phyloP scores from a whole-genome alignment of 78 protist species.

The Mastigamoeba balamuthi region DNA sequence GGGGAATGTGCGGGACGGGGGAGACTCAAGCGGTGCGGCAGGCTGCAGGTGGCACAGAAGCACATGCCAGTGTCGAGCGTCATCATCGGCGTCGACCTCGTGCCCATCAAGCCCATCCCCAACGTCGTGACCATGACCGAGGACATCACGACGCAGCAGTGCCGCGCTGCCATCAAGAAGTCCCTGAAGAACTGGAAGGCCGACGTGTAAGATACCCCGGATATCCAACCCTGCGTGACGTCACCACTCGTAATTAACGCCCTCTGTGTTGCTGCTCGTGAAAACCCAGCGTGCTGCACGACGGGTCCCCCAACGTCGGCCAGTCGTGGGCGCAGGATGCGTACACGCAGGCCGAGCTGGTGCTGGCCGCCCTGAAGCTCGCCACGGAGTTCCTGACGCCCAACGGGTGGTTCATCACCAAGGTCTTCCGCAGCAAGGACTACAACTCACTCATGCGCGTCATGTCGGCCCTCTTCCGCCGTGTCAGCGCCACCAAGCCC shows the following conservation, averaged over 20 bases:
- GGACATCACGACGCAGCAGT: conserved; percentile 94
- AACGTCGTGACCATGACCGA: conserved; percentile 60
- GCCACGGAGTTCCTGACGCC: conserved; percentile 83
- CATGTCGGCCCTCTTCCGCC: conserved; percentile 76
- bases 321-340: conserved; percentile 93
- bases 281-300: conserved; percentile 85
- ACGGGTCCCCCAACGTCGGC: conserved; percentile 99
- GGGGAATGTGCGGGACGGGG: neutral
- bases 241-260: too few species aligned
- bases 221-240: too few species aligned
- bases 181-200: conserved; percentile 50
- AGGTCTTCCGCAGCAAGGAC: conserved; percentile 95
- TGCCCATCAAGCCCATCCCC: conserved; percentile 87
- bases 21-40: neutral
- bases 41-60: conserved; percentile 92
- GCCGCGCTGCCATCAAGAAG: conserved; percentile 59
- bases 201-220: conserved; percentile 52
- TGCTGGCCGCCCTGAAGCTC: conserved; percentile 77
- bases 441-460: conserved; percentile 92
- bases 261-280: too few species aligned
- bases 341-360: conserved; percentile 85
- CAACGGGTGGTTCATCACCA: conserved; percentile 92
- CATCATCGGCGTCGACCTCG: conserved; percentile 95
- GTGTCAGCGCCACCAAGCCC: conserved; percentile 83
- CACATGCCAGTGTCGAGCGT: conserved; percentile 72